Conservation (phyloP, 2,329 filamentous ascomycete genomes). For the Aschersonia sp. region DNA sequence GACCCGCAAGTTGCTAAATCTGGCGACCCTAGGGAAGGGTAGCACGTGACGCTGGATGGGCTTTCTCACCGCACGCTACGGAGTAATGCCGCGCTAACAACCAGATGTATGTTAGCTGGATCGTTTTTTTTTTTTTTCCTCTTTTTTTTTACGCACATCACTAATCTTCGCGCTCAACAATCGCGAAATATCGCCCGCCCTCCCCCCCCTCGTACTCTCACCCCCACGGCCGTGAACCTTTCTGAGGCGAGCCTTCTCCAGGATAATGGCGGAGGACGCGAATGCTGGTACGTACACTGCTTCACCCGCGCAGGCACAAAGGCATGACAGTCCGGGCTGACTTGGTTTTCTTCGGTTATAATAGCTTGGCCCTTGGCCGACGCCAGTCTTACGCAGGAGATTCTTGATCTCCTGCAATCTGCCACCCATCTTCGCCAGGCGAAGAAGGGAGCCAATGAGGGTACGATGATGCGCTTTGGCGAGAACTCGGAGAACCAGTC, state of each 20-base stretch:
- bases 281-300: constrained; percentile 9
- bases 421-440: constrained; percentile 53
- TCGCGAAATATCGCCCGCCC: not conserved
- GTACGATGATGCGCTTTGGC: constrained; percentile 12
- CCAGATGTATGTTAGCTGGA: not conserved
- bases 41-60: not conserved
- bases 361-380: constrained; percentile 60
- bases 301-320: not conserved
- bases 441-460: constrained; percentile 81
- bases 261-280: constrained; percentile 12
- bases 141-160: not conserved
- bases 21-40: not conserved
- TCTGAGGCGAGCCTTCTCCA: constrained; percentile 16
- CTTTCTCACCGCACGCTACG: not conserved
- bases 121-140: not conserved
- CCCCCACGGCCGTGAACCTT: constrained; percentile 44
- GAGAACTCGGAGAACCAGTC: not conserved
- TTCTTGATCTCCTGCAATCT: constrained; percentile 71
- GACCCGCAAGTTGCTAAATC: not conserved
- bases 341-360: constrained; percentile 1
- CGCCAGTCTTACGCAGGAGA: constrained; percentile 60
- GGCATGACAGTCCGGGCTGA: not conserved
- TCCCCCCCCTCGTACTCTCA: constrained; percentile 1
- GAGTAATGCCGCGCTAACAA: not conserved
- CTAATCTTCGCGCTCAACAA: not conserved